Conservation (phyloP, 148 eudicot genomes). For the Hydrangea macrophylla region DNA sequence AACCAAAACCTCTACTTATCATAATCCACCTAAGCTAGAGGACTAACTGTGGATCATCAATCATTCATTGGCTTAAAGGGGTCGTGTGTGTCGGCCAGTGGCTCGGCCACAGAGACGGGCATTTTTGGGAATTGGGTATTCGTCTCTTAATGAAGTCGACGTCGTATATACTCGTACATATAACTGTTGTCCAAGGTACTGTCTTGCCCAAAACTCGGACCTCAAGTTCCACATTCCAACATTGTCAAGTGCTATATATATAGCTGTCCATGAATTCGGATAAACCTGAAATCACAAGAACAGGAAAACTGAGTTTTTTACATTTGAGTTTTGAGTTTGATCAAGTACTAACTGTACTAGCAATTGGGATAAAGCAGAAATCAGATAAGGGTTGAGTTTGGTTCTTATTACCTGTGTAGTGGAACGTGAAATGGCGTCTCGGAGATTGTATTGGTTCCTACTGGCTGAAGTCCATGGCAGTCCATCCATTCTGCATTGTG, state of each 20-base stretch:
- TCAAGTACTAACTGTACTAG: no score
- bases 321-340: no score
- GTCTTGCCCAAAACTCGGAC: conserved; percentile 83
- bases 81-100: conserved; percentile 70
- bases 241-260: conserved; percentile 74
- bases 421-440: conserved; percentile 85
- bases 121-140: conserved; percentile 78
- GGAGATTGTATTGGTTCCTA: conserved; percentile 70
- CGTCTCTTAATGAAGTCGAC: conserved; percentile 70
- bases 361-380: no score
- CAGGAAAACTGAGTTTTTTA: background rate
- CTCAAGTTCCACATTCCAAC: conserved; percentile 97
- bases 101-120: conserved; percentile 90
- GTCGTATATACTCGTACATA: conserved; percentile 70
- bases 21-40: no score
- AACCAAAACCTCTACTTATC: no score
- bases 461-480: conserved; percentile 78
- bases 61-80: conserved; percentile 44
- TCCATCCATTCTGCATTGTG: conserved; percentile 73
- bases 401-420: conserved; percentile 61
- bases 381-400: no score
- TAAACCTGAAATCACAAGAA: conserved; percentile 52
- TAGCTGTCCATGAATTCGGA: conserved; percentile 92
- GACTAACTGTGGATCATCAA: no score
- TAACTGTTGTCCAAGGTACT: conserved; percentile 87